These are phyloP conservation scores for Lactarius akahatsu DNA, from an alignment of 768 basidiomycete species.

Conservation along the genomic window DNA sequence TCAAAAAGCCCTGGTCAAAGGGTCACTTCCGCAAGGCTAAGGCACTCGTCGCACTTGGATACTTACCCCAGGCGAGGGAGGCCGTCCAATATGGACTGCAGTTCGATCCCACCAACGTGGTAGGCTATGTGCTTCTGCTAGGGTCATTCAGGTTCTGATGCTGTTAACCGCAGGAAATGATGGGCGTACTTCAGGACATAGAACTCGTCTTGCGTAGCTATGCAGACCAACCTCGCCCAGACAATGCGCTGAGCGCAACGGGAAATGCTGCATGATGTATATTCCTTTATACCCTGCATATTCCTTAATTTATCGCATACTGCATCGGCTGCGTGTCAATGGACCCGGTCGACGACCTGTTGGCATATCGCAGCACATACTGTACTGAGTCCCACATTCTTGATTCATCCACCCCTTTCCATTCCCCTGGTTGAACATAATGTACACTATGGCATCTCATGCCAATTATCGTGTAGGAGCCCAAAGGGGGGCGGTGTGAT, in stretches of 20 bases:
- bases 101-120: constrained; percentile 71
- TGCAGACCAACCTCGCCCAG: constrained; percentile 13
- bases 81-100: constrained; percentile 80
- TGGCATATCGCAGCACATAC: background rate
- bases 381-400: background rate
- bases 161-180: constrained; percentile 25
- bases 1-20: constrained; percentile 90
- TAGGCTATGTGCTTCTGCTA: constrained; percentile 34
- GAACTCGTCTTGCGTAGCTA: constrained; percentile 24
- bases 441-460: too few species aligned
- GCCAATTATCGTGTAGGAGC: background rate
- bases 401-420: background rate
- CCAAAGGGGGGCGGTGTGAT: background rate
- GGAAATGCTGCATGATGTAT: constrained; percentile 15
- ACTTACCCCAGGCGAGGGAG: constrained; percentile 73
- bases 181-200: constrained; percentile 26
- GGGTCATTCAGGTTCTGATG: background rate
- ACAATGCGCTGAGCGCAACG: background rate
- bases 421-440: background rate
- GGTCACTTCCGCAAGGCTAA: constrained; percentile 95
- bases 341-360: background rate
- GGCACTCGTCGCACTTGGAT: constrained; percentile 72
- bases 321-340: background rate
- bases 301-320: background rate
- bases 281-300: constrained; percentile 8